These are phyloP conservation scores for Iodosphaeria phyllophila DNA, from an alignment of 2,329 filamentous ascomycete species.

Conservation along the genomic window DNA sequence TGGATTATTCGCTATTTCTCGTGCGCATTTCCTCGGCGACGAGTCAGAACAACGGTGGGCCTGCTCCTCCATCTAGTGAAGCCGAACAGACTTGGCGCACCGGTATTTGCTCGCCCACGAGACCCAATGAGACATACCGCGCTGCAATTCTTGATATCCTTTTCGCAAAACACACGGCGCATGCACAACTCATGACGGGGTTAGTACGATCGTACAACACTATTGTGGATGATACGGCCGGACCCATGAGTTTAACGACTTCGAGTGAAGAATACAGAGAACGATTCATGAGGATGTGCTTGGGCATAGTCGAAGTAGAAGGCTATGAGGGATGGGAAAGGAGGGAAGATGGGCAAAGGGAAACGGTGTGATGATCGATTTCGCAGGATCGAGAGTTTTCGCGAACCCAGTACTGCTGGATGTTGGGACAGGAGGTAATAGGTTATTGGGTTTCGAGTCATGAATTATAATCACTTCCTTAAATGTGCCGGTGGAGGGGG, in stretches of 20 bases:
- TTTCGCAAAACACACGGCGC: slow-evolving; percentile 56
- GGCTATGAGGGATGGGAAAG: slow-evolving; percentile 2
- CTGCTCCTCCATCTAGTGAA: slow-evolving; percentile 15
- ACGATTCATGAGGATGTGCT: slow-evolving; percentile 29
- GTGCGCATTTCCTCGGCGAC: slow-evolving; percentile 25
- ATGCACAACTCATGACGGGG: slow-evolving; percentile 45
- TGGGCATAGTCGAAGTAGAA: slow-evolving; percentile 18
- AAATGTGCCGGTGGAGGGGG: too few species aligned
- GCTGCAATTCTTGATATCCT: slow-evolving; percentile 57
- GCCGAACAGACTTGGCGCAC: slow-evolving; percentile 37
- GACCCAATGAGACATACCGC: slow-evolving; percentile 48
- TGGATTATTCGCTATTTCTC: slow-evolving; percentile 61
- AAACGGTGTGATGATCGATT: too few species aligned
- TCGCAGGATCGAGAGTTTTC: too few species aligned
- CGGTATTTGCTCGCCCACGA: slow-evolving; percentile 40
- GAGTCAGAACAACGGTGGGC: background rate
- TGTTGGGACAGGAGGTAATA: too few species aligned
- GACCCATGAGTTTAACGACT: slow-evolving; percentile 60
- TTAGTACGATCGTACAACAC: slow-evolving; percentile 45
- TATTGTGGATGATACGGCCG: slow-evolving; percentile 40
- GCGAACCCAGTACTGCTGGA: too few species aligned
- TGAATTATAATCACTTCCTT: too few species aligned
- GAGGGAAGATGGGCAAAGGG: too few species aligned
- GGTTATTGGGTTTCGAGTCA: too few species aligned
- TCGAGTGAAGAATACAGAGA: slow-evolving; percentile 47